These are phyloP conservation scores for Clitopilus passeckerianus DNA, from an alignment of 768 basidiomycete species.

Conservation along the genomic window DNA sequence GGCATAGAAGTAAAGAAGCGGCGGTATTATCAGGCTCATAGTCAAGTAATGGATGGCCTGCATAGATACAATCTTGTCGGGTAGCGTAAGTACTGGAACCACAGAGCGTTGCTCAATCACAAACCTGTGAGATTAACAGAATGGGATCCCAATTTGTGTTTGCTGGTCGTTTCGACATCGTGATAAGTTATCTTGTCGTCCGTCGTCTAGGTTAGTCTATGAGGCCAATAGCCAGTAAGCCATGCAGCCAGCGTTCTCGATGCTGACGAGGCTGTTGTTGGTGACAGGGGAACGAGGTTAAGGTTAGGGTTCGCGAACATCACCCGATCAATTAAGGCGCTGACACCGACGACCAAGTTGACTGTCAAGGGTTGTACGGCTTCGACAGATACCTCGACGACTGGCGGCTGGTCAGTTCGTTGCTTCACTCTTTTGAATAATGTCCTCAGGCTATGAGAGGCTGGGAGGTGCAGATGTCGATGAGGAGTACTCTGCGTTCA, in stretches of 20 bases:
- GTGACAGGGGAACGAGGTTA: constrained; percentile 9
- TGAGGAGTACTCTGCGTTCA: neutral
- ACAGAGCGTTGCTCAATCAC: constrained; percentile 8
- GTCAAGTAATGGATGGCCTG: constrained; percentile 94
- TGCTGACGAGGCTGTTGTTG: constrained; percentile 1
- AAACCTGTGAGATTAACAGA: constrained; percentile 79
- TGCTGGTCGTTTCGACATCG: constrained; percentile 29
- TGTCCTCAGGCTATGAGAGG: constrained; percentile 1
- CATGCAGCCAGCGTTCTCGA: constrained; percentile 6
- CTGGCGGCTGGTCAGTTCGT: neutral
- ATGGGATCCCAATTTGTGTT: constrained; percentile 83
- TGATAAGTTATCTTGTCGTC: constrained; percentile 7
- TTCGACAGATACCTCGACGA: neutral
- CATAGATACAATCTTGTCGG: constrained; percentile 78
- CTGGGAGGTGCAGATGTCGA: neutral
- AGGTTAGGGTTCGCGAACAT: constrained; percentile 11
- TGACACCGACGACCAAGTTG: neutral
- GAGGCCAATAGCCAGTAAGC: neutral
- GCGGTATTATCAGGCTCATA: constrained; percentile 77
- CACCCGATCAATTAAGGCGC: neutral
- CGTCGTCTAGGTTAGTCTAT: neutral
- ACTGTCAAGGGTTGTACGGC: neutral
- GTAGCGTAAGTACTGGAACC: constrained; percentile 1
- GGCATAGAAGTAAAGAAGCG: constrained; percentile 70
- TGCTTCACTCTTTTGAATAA: neutral